These are phyloP conservation scores for Penicillium sp. DNA, from an alignment of 2,329 filamentous ascomycete genomes.

Conservation along the genomic window DNA sequence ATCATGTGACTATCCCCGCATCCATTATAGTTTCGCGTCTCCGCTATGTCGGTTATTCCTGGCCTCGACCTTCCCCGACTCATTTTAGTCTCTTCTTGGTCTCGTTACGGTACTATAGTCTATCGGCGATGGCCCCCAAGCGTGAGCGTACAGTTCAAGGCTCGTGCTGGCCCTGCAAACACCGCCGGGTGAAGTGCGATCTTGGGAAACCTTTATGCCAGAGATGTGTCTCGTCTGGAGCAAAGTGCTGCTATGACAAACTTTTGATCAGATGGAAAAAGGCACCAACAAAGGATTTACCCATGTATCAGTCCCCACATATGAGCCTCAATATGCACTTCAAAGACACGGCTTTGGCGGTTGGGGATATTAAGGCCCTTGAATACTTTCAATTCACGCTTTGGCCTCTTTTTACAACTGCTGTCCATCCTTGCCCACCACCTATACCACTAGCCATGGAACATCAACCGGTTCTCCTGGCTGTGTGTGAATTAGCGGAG, in stretches of 20 bases:
- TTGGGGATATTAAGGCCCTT: constrained; percentile 12
- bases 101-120: not conserved
- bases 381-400: constrained; percentile 17
- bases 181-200: constrained; percentile 47
- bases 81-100: not conserved
- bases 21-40: not conserved
- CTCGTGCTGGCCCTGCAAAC: constrained; percentile 50
- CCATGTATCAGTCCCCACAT: not conserved
- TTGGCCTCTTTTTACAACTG: constrained; percentile 14
- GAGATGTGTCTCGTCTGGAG: constrained; percentile 32
- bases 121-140: constrained; percentile 13
- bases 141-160: constrained; percentile 36
- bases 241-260: constrained; percentile 40
- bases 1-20: not conserved
- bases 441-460: constrained; percentile 12
- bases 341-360: constrained; percentile 2
- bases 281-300: constrained; percentile 10
- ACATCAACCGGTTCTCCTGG: constrained; percentile 10
- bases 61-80: not conserved
- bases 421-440: constrained; percentile 10
- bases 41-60: not conserved
- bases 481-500: constrained; percentile 12
- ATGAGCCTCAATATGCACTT: constrained; percentile 2
- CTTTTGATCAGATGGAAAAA: constrained; percentile 42
- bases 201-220: constrained; percentile 37